Percentiles rank a stretch among this genome's conserved stretches.
These are phyloP conservation scores for Picea mariana DNA, from an alignment of 83 land plant genomes.

Conservation along the genomic window DNA sequence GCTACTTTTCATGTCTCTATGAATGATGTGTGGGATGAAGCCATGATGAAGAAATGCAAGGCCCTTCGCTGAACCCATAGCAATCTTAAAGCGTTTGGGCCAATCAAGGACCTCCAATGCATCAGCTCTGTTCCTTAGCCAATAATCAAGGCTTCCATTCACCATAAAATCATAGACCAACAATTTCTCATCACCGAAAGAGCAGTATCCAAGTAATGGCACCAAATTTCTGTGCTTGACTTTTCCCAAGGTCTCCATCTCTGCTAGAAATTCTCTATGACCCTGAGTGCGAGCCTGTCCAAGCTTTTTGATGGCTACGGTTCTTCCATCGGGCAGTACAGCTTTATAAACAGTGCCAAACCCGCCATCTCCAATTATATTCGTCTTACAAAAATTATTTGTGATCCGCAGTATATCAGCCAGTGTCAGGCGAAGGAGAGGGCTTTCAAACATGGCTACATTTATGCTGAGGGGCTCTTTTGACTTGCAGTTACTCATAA, in stretches of 20 bases:
- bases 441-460: slow-evolving; percentile 52
- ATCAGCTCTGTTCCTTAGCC: slow-evolving; percentile 51
- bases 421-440: slow-evolving; percentile 30
- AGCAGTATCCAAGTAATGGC: slow-evolving; percentile 59
- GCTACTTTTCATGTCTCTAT: slow-evolving; percentile 67
- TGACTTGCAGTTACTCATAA: slow-evolving; percentile 23
- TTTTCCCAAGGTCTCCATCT: slow-evolving; percentile 65
- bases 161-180: slow-evolving; percentile 69
- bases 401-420: slow-evolving; percentile 48
- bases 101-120: slow-evolving; percentile 46
- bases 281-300: slow-evolving; percentile 31
- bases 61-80: slow-evolving; percentile 54
- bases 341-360: slow-evolving; percentile 72
- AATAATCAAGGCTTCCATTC: slow-evolving; percentile 60
- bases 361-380: slow-evolving; percentile 60
- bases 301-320: slow-evolving; percentile 52
- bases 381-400: slow-evolving; percentile 44
- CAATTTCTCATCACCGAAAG: slow-evolving; percentile 44
- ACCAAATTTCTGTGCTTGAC: slow-evolving; percentile 57
- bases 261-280: slow-evolving; percentile 53
- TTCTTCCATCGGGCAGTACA: slow-evolving; percentile 30
- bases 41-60: slow-evolving; percentile 71
- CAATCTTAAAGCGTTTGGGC: slow-evolving; percentile 59
- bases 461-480: slow-evolving; percentile 64
- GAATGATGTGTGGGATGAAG: slow-evolving; percentile 65